Evolutionary conservation across 2,329 filamentous ascomycete species (phyloP), one percentile per base, ranked within the genome.

Genomic region (Colletotrichum phormii): DNA sequence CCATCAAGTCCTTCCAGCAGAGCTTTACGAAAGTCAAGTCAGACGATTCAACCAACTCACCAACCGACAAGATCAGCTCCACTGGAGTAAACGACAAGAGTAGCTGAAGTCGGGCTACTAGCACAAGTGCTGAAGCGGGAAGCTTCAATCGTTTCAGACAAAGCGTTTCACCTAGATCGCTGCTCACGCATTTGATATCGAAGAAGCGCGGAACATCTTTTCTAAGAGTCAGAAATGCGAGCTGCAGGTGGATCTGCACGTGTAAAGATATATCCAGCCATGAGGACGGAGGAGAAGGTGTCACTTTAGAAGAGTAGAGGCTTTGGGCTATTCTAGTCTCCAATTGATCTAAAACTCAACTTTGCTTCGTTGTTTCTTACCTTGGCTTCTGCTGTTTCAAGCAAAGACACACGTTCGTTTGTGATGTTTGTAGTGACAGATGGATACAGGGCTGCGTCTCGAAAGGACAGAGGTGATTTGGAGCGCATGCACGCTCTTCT

Each of bases 1-100:
- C 64, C 13, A 46, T 72, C 22, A 55, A 51, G 12, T 15, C 51
- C 11, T 72, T 72, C 12, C 58, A 72, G 24, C 29, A 54, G 31
- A 72, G 13, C 26, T 72, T 72, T n/a, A 42, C 18, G 2, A 31
- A 29, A 8, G 58, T 54, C 1, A 6, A 49, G 7, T 6, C 13
- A 7, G 33, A 31, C 1, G 29, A 18, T 24, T 26, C 64, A 8
- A 18, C 8, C 7, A 12, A 33, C 5, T 6, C 24, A 15, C 5
- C 53, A 33, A 31, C 18, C 5, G 6, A 1, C 1, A 12, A 51
- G 22, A 1, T 11, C 3, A 62, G 49, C 18, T 29, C 59, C 15
- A 26, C 42, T 22, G 18, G 8, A 11, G 42, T 11, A 29, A 11
- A 22, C 29, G 8, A 42, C 11, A 5, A 31, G 26, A 33, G 37